Base-by-base conservation (phyloP, 169 alveolate species). In the Eimeria tenella region DNA sequence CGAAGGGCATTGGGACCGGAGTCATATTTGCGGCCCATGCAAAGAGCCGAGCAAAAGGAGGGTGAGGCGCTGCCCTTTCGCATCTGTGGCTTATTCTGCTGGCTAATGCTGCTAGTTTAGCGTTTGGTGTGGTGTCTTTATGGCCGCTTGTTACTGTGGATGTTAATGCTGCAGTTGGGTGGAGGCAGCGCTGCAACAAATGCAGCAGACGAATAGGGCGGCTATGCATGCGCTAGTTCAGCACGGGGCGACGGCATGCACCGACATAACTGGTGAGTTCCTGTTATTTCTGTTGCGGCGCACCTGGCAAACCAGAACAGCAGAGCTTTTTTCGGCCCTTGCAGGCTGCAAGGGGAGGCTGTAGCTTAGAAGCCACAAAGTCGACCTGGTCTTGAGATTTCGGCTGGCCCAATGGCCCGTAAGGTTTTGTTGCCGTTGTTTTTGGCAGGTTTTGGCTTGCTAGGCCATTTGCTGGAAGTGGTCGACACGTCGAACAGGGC, bases 401-500 rank as follows among this genome's bases (percentile, higher is more conserved):
- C 31, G 15, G 73, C 23, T 11, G 7, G 21, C 5, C 9, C 53
- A n/a, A 62, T 62, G 8, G 23, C n/a, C 63, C 63, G 65, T 6
- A 25, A 31, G 86, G 63, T 75, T 58, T 31, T 75, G 65, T 62
- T 75, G 86, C 86, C 42, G 86, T 17, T 50, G 86, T 62, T 75
- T 58, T 62, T 75, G 49, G 56, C 87, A 92, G 95, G 95, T 1
- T 93, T 93, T 56, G 95, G 95, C 31, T 23, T 93, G 73, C 49
- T 42, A 19, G 95, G 95, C 3, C 95, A 93, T 68, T 73, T 93
- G 83, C 65, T 73, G 31, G 95, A 93, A 77, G 62, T 93, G 86
- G 56, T 93, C 3, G 75, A 84, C 53, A 77, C 95, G 55, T 81
- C 68, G 19, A 74, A 31, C 60, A 68, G n/a, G 60, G 90, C 79